A percentile compares a stretch with the other conserved stretches of the same genome.
Conservation (phyloP, 192 early-diverging fungal species). For the Chytriomyces sp. region DNA sequence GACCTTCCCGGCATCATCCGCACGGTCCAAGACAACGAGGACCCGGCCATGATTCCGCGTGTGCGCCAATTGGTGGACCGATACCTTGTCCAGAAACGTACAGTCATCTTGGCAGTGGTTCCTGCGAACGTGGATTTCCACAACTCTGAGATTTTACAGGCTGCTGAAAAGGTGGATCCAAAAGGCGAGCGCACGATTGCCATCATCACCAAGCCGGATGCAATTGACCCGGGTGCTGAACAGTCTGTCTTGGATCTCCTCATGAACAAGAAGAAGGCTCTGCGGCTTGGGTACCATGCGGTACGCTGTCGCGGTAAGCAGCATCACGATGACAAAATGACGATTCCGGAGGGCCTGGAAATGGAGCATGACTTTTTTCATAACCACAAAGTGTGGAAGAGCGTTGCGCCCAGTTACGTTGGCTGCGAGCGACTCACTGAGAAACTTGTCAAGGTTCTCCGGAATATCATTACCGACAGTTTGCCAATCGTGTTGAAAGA, state of each 20-base stretch:
- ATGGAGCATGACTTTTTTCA: constrained; percentile 22
- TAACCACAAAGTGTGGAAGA: neutral
- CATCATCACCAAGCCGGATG: constrained; percentile 35
- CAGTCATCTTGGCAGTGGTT: constrained; percentile 36
- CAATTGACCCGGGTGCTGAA: constrained; percentile 10
- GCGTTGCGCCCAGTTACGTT: neutral
- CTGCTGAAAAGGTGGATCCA: constrained; percentile 27
- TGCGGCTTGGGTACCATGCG: constrained; percentile 30
- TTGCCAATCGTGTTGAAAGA: too few species aligned
- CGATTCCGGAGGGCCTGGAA: neutral
- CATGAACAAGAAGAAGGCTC: neutral
- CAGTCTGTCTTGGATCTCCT: constrained; percentile 15
- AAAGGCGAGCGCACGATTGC: constrained; percentile 15
- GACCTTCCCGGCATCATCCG: constrained; percentile 40
- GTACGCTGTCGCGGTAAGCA: neutral
- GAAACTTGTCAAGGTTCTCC: constrained; percentile 18
- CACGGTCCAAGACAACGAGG: constrained; percentile 9
- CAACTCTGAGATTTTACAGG: constrained; percentile 11
- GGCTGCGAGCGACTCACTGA: neutral
- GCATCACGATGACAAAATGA: neutral
- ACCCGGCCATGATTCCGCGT: constrained; percentile 8
- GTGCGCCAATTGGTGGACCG: constrained; percentile 15
- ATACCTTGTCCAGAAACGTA: constrained; percentile 22
- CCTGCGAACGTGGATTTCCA: constrained; percentile 33
- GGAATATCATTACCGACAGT: neutral